Percentiles rank a stretch among this genome's conserved stretches.
phyloP scores from a whole-genome alignment of 805 yeast genomes.

The Candida namnaoensis region DNA sequence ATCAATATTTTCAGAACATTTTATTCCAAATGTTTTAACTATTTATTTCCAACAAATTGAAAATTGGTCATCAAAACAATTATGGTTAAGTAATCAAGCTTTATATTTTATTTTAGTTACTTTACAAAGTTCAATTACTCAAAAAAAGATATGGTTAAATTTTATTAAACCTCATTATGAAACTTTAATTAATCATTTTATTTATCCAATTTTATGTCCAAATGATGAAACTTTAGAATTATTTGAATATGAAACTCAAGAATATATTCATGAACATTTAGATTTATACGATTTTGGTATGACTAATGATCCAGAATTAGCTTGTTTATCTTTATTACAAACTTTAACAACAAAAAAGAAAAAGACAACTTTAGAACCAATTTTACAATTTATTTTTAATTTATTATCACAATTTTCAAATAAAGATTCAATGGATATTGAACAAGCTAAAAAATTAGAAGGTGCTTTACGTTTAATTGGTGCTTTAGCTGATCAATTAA shows the following conservation, averaged over 20 bases:
- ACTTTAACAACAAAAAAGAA: conserved; percentile 66
- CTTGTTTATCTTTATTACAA: conserved; percentile 66
- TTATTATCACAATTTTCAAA: conserved; percentile 30
- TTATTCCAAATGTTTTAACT: conserved; percentile 66
- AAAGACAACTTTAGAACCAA: conserved; percentile 48
- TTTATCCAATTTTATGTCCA: conserved; percentile 71
- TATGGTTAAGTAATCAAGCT: conserved; percentile 66
- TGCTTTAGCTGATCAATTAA: conserved; percentile 52
- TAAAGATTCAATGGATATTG: conserved; percentile 24
- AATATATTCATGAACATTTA: conserved; percentile 68
- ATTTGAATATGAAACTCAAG: conserved; percentile 83
- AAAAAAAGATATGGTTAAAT: conserved; percentile 51
- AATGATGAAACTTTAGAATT: conserved; percentile 57
- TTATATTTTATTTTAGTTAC: conserved; percentile 60
- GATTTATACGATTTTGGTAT: conserved; percentile 49
- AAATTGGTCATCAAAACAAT: conserved; percentile 54
- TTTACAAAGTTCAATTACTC: conserved; percentile 49
- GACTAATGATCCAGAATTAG: conserved; percentile 59
- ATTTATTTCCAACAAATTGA: conserved; percentile 61
- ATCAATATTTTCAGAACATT: conserved; percentile 39
- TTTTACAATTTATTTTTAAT: conserved; percentile 49
- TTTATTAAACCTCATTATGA: conserved; percentile 57
- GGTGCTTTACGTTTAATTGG: conserved; percentile 78
- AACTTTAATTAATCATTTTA: conserved; percentile 57
- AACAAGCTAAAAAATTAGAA: conserved; percentile 60